Conservation (phyloP, 106 monocot species). For the Dactylorhiza incarnata region DNA sequence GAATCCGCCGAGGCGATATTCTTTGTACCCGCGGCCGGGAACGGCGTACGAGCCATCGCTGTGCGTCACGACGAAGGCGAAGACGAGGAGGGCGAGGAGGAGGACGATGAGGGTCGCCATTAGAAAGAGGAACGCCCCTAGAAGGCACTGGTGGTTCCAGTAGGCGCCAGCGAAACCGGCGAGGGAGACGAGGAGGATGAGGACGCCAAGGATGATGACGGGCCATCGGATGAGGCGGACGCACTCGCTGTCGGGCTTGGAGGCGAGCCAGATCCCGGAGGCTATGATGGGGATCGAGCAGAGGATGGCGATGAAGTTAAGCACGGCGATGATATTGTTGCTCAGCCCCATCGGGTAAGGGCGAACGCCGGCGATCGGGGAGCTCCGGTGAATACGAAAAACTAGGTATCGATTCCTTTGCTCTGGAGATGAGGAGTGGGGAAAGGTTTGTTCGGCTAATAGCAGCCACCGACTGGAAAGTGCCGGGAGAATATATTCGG, state of each 20-base stretch:
- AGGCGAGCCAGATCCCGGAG: slow-evolving; percentile 73
- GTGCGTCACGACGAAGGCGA: slow-evolving; percentile 71
- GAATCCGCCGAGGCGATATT: slow-evolving; percentile 66
- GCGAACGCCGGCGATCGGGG: background rate
- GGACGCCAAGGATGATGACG: slow-evolving; percentile 66
- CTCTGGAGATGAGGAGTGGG: background rate
- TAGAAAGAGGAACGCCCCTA: slow-evolving; percentile 66
- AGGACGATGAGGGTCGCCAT: slow-evolving; percentile 78
- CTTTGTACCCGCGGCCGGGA: slow-evolving; percentile 52
- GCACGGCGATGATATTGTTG: slow-evolving; percentile 68
- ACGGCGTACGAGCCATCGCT: slow-evolving; percentile 47
- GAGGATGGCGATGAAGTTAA: slow-evolving; percentile 70
- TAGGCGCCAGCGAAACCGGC: slow-evolving; percentile 85
- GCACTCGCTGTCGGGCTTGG: slow-evolving; percentile 54
- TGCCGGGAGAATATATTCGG: no score
- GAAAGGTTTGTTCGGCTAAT: background rate
- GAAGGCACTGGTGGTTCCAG: slow-evolving; percentile 72
- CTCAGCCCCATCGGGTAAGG: slow-evolving; percentile 52
- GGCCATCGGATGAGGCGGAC: slow-evolving; percentile 63
- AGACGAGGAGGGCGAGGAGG: slow-evolving; percentile 60
- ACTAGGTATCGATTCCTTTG: background rate
- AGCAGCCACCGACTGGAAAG: no score
- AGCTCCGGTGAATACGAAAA: background rate
- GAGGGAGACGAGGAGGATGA: slow-evolving; percentile 87
- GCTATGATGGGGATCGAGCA: slow-evolving; percentile 77